These are phyloP conservation scores for Fonsecaea monophora DNA, from an alignment of 2,329 filamentous ascomycete genomes.

Conservation along the genomic window DNA sequence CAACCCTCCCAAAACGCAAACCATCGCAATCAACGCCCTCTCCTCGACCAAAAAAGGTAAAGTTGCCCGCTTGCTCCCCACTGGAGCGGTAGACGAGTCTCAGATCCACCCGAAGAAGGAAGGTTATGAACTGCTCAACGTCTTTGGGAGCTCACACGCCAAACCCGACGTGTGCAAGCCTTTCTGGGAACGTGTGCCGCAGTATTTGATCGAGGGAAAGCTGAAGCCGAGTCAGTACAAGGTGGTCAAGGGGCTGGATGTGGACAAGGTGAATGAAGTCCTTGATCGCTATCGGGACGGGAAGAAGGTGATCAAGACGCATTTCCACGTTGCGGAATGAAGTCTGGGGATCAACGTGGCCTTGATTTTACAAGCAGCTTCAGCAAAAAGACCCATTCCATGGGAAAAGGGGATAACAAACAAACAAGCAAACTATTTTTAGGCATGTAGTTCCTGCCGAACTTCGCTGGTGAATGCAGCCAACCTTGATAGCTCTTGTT, in stretches of 20 bases:
- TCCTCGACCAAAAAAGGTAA: conserved; percentile 48
- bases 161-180: conserved; percentile 39
- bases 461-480: too few species aligned
- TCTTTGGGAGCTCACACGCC: conserved; percentile 41
- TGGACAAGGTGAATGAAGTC: conserved; percentile 47
- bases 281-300: conserved; percentile 51
- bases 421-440: too few species aligned
- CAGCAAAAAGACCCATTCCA: background rate
- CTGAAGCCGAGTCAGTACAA: conserved; percentile 44
- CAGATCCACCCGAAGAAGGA: conserved; percentile 45
- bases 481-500: too few species aligned
- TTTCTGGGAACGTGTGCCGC: conserved; percentile 32
- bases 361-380: background rate
- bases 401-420: too few species aligned
- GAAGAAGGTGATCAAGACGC: conserved; percentile 43
- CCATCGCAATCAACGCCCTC: conserved; percentile 46
- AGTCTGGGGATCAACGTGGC: background rate
- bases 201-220: conserved; percentile 29
- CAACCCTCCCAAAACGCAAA: conserved; percentile 40
- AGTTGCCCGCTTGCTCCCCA: conserved; percentile 40
- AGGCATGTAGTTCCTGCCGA: too few species aligned
- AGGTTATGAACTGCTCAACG: conserved; percentile 45
- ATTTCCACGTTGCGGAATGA: conserved; percentile 29
- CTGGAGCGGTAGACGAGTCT: conserved; percentile 39
- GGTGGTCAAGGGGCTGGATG: conserved; percentile 46